Base-by-base conservation (phyloP, 73 alveolate species). In the Tetrahymena elliotti region DNA sequence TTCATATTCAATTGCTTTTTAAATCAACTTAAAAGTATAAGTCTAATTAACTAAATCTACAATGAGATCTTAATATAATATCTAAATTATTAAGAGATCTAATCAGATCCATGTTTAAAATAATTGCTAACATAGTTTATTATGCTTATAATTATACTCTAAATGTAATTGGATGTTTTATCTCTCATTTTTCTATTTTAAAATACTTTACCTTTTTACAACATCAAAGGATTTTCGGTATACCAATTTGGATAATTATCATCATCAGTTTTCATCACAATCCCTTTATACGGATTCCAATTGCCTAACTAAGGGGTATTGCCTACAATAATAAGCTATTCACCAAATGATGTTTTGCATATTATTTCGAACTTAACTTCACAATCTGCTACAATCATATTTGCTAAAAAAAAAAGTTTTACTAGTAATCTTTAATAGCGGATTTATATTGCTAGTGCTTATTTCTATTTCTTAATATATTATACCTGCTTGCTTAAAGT, bases 251-350 rank as follows among this genome's bases (percentile, higher is more conserved):
- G 96, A 38, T 94, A 94, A 88, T 83, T 94, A 35, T 94, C 94
- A 83, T 82, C 83, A 83, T 94, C 93, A 22, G 96, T 94, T 18
- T 83, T 94, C 92, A 94, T 83, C 40, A 38, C 54, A 37, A 94
- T 41, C 36, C 96, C 96, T 94, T 83, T 16, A 33, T 83, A 83
- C n/a, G 96, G 96, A 84, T 94, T 35, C 96, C 96, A 94, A 94
- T 84, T 83, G 15, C 96, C 96, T 84, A 94, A 94, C 68, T 94
- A n/a, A 4, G 94, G 52, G 33, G 94, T 36, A 84, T 94, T 94
- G 38, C 96, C 96, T 39, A 94, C 96, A 9, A 94, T 94, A 13
- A 83, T 94, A 5, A 94, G 53, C 52, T 41, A 52, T 84, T 94
- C 82, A 36, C 94, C 37, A 39, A 83, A 94, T 54, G 83, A 88